Conservation (phyloP, 2,329 filamentous ascomycete species). For the Sordariomycetes sp. region DNA sequence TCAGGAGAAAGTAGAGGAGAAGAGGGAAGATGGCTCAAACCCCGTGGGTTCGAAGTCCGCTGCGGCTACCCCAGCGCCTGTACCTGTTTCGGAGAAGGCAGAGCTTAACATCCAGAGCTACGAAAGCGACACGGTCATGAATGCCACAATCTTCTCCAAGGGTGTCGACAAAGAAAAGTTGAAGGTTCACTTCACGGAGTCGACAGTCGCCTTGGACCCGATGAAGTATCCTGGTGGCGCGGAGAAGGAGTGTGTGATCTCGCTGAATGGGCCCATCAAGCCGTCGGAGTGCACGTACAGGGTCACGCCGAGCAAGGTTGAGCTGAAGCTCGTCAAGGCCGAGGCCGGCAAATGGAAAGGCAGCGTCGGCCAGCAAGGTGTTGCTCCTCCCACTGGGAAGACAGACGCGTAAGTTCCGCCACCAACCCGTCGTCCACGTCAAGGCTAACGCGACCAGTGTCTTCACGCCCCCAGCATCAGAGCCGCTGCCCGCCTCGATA, state of each 20-base stretch:
- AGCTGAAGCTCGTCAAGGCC: conserved; percentile 63
- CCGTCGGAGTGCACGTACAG: conserved; percentile 48
- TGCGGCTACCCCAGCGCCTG: neutral
- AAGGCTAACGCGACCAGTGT: too few relatives aligned
- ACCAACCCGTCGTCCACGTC: too few relatives aligned
- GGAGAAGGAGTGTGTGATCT: conserved; percentile 50
- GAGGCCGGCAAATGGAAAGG: conserved; percentile 57
- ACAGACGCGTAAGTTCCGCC: neutral
- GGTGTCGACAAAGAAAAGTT: conserved; percentile 29
- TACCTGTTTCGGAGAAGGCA: too few relatives aligned
- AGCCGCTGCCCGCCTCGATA: neutral
- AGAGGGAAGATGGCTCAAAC: conserved; percentile 2
- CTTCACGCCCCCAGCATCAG: neutral
- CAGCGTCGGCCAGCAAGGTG: conserved; percentile 2
- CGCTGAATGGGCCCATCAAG: conserved; percentile 60
- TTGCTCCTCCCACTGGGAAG: too few relatives aligned
- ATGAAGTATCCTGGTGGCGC: conserved; percentile 35
- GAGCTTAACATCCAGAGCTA: conserved; percentile 21
- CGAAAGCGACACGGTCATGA: conserved; percentile 23
- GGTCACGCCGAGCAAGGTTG: conserved; percentile 71
- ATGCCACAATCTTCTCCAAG: conserved; percentile 32
- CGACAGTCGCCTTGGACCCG: conserved; percentile 15
- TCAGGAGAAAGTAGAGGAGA: neutral
- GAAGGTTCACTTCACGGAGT: conserved; percentile 21
- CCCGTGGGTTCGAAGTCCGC: conserved; percentile 3